Conservation (phyloP, 495 filamentous ascomycete species). For the Xylaria acuta region DNA sequence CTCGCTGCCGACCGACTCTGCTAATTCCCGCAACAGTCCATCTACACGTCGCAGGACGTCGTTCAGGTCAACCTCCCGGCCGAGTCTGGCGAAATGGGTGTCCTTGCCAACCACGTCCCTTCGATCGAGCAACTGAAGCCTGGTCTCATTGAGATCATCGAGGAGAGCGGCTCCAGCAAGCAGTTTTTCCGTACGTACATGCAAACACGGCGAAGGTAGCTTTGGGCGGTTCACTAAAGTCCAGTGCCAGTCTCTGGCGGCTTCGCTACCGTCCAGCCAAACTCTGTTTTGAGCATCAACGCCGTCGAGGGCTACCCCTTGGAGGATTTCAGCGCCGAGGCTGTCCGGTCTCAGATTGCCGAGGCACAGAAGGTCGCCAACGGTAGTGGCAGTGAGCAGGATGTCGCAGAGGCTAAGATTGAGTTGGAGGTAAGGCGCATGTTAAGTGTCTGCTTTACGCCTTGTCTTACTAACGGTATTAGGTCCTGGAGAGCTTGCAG, state of each 20-base stretch:
- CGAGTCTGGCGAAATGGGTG: constrained; percentile 98
- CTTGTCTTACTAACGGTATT: constrained; percentile 28
- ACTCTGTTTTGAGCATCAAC: constrained; percentile 95
- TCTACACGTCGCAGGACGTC: constrained; percentile 68
- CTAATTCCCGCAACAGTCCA: constrained; percentile 61
- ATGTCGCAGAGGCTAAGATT: constrained; percentile 97
- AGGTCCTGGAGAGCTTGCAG: constrained; percentile 80
- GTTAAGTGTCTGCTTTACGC: neutral
- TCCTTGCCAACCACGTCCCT: constrained; percentile 98
- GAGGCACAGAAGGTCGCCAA: constrained; percentile 95
- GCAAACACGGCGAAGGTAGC: constrained; percentile 13
- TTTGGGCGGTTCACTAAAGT: constrained; percentile 29
- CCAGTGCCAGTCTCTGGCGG: constrained; percentile 82
- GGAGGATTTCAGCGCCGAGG: constrained; percentile 93
- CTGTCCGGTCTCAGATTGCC: constrained; percentile 77
- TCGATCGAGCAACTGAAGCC: constrained; percentile 99
- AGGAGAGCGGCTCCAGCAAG: constrained; percentile 90
- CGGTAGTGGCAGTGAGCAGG: constrained; percentile 93
- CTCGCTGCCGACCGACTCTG: constrained; percentile 26
- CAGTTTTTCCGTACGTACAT: constrained; percentile 90
- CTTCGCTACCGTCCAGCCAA: constrained; percentile 95
- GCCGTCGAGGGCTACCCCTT: constrained; percentile 92
- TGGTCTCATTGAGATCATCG: constrained; percentile 91
- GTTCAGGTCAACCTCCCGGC: constrained; percentile 99
- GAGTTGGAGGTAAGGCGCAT: constrained; percentile 84